Evolutionary conservation across 2,329 filamentous ascomycete genomes (phyloP), one percentile per base, ranked within the genome.

Genomic region (Cladophialophora exuberans): DNA sequence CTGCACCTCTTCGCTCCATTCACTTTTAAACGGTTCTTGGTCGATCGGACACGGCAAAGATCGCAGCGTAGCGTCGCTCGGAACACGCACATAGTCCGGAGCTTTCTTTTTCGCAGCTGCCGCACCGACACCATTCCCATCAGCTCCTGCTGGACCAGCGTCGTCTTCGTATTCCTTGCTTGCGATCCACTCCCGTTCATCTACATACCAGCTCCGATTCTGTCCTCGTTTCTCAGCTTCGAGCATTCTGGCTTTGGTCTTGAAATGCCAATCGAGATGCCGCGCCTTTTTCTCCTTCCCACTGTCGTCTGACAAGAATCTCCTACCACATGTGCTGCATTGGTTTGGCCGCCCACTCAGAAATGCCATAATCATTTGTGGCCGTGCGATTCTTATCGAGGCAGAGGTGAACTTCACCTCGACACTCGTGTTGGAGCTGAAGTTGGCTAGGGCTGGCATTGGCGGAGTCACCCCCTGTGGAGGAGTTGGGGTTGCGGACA

Each of bases 211-310:
- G 71, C 90, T 95, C 28, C 94, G 86, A 67, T 95, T 92, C 65
- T 95, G 89, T 26, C 89, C 91, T 58, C 90, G 83, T 69, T 90
- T 93, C 67, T 90, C 86, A 11, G 89, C 87, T 64, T 97, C 93
- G 2, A 86, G 85, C 73, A 95, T 90, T 41, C 91, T 87, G 66
- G 92, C 88, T 67, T 97, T 93, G 20, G 93, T 92, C 53, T 88
- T 86, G 75, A 99, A 99, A 72, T 99, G 94, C 94, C 94, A 99
- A 73, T 99, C 94, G 79, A 99, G 86, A 69, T 99, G 94, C 2
- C 87, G 85, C 20, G 87, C 89, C 76, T 97, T 97, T 76, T 88
- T 89, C 68, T 87, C 86, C 65, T 85, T 88, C 10, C 93, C 93
- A 61, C 89, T 85, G 10, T 86, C 83, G 44, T 89, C 89, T 3